Evolutionary conservation across 345 rosid species (phyloP).

Genomic region (Syzygium oleosum): DNA sequence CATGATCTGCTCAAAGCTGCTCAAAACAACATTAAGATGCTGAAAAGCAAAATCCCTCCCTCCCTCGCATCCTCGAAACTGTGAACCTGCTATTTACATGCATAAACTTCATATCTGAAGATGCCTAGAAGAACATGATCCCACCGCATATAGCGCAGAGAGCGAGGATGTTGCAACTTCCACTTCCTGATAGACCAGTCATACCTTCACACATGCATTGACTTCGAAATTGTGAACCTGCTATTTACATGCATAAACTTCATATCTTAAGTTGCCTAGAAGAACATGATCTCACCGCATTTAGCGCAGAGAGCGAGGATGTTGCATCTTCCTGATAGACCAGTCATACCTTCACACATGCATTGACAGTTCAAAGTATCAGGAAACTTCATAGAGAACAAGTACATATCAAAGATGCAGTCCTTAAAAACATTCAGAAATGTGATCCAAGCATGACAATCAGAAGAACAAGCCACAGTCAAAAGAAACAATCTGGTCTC

Average conservation of each 20-base stretch:
- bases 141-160: not conserved
- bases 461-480: not conserved
- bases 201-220: not conserved
- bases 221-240: not conserved
- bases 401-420: not conserved
- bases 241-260: not conserved
- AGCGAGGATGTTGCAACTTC: not conserved
- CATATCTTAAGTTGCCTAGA: not conserved
- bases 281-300: not conserved
- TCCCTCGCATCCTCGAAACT: not conserved
- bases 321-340: not conserved
- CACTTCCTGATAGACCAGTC: not conserved
- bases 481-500: not conserved
- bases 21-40: not conserved
- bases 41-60: not conserved
- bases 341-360: not conserved
- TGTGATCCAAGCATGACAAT: not conserved
- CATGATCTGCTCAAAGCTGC: not conserved
- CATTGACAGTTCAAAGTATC: not conserved
- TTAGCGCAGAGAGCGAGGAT: not conserved
- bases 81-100: not conserved
- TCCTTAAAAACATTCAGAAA: not conserved
- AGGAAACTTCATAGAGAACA: not conserved
- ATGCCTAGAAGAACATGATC: not conserved
- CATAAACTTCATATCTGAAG: not conserved